Base-by-base conservation (phyloP, 345 rosid genomes). In the Brassica cretica region DNA sequence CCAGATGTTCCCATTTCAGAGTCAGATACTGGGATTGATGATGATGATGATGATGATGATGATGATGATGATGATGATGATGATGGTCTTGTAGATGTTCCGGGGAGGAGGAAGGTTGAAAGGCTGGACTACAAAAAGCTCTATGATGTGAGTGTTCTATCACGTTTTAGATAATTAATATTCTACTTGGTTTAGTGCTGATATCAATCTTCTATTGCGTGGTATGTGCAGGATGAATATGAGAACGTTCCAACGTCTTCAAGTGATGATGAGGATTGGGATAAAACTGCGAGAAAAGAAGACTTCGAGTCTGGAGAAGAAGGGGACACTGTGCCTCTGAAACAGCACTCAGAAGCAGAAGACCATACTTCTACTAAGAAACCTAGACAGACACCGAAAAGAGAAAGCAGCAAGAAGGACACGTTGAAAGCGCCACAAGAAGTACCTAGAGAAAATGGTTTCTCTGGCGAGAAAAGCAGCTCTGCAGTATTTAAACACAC, bases 91-190 rank as follows among this genome's bases (percentile, higher is more conserved):
- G 68, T 60, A 8, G 73, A 78, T 83, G 79, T 84, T 85, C 76
- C 83, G 25, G 82, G 66, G 62, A 90, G 83, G 80, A 89, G 97
- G 82, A 84, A 73, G 61, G 81, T 84, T 49, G 88, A 85, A 62
- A 87, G 91, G 80, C 84, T 95, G 86, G 93, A 95, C 89, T 95
- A 95, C 93, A 95, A 88, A 85, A 91, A 77, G 81, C 82, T 95
- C 25, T 85, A 88, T 78, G 92, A 90, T 84, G 99, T 95, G 85
- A 90, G 99, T 86, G 60, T 19, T 62, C 66, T 66, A 49, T 32
- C 10, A 8, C 49, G 18, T 32, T 61, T 41, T 37, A 49, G 12
- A 71, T 33, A 12, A 81, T 32, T 71, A 56, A 33, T n/a, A 59
- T 66, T 66, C 37, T 46, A 33, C 18, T 32, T 71, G 70, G 33